A percentile compares a stretch with the other conserved stretches of the same genome.
These are phyloP conservation scores for Xylaria flabelliformis DNA, from an alignment of 495 filamentous ascomycete species.

Conservation along the genomic window DNA sequence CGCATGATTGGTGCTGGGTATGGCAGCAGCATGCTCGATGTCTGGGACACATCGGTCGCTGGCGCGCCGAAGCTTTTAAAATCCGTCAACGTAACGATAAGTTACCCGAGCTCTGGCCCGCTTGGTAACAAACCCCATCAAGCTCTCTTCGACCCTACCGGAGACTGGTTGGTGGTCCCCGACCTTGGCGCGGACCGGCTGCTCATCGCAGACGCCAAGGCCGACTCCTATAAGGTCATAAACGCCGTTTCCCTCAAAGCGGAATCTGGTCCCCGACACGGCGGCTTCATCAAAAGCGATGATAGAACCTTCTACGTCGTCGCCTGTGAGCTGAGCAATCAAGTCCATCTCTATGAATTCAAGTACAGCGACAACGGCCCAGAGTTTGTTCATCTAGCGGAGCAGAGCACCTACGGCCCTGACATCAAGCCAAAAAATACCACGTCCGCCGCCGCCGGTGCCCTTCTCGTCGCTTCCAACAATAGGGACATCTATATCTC, in stretches of 20 bases:
- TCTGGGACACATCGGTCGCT: conserved; percentile 39
- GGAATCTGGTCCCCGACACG: conserved; percentile 45
- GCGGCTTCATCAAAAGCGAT: conserved; percentile 38
- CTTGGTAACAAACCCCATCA: conserved; percentile 41
- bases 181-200: conserved; percentile 43
- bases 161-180: conserved; percentile 42
- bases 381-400: conserved; percentile 31
- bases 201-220: conserved; percentile 38
- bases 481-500: conserved; percentile 42
- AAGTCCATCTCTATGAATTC: conserved; percentile 39
- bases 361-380: conserved; percentile 34
- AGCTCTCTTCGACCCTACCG: conserved; percentile 42
- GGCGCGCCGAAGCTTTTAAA: conserved; percentile 34
- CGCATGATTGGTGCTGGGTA: conserved; percentile 42
- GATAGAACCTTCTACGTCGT: conserved; percentile 39
- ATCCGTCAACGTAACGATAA: conserved; percentile 27
- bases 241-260: conserved; percentile 29
- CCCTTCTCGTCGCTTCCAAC: conserved; percentile 39
- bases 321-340: conserved; percentile 40
- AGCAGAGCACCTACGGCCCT: conserved; percentile 39
- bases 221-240: conserved; percentile 36
- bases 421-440: conserved; percentile 32
- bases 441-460: conserved; percentile 38
- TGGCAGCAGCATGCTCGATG: conserved; percentile 37
- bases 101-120: conserved; percentile 34